phyloP scores from a whole-genome alignment of 768 basidiomycete species.

The Termitomyces sp. region DNA sequence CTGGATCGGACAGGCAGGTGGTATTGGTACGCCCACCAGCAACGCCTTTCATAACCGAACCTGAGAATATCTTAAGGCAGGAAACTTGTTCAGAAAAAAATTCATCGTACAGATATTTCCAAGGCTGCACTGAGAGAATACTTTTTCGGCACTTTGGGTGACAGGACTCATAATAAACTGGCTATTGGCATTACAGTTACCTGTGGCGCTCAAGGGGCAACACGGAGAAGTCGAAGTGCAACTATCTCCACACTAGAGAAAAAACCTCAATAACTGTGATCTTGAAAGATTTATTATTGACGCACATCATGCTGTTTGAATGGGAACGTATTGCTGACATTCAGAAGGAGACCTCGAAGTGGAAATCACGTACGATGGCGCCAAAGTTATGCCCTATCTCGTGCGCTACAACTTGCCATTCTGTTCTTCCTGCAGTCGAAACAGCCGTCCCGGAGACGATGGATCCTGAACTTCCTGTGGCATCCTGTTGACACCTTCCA shows the following conservation, averaged over 20 bases:
- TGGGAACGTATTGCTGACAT: conserved; percentile 9
- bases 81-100: not conserved
- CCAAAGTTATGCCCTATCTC: conserved; percentile 89
- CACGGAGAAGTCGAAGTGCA: conserved; percentile 57
- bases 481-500: conserved; percentile 49
- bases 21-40: conserved; percentile 45
- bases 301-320: conserved; percentile 52
- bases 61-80: conserved; percentile 24
- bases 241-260: conserved; percentile 52
- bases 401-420: conserved; percentile 82
- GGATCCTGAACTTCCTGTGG: conserved; percentile 40
- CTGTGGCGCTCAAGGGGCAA: conserved; percentile 57
- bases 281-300: conserved; percentile 6
- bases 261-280: conserved; percentile 7
- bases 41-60: conserved; percentile 56
- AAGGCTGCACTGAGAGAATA: conserved; percentile 74
- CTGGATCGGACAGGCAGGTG: conserved; percentile 65
- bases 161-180: conserved; percentile 84
- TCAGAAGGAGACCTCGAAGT: not conserved
- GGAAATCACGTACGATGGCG: conserved; percentile 59
- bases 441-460: conserved; percentile 79
- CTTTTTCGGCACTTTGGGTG: conserved; percentile 54
- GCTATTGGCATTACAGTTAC: conserved; percentile 57
- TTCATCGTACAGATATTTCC: conserved; percentile 74
- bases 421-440: conserved; percentile 68